Percentiles rank a stretch among this genome's conserved stretches.
Conservation (phyloP, 1,284 basidiomycete genomes). For the Sporisorium iseilematis-ciliati region DNA sequence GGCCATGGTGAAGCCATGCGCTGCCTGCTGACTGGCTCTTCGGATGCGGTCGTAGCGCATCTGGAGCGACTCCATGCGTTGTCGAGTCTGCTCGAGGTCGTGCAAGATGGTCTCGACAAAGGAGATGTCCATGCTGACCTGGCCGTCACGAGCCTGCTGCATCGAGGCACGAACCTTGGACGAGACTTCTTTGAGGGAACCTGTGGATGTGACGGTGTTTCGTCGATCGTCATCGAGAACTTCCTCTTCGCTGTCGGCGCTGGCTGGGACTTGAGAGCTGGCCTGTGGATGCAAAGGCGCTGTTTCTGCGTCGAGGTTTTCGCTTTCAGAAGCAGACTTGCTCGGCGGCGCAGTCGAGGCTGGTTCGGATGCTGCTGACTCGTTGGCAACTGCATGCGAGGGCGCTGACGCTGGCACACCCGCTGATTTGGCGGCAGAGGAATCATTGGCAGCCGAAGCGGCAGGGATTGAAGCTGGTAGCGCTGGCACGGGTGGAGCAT, state of each 20-base stretch:
- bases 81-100: constrained; percentile 78
- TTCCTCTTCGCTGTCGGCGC: constrained; percentile 32
- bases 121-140: constrained; percentile 78
- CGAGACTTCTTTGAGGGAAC: constrained; percentile 56
- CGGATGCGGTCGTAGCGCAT: constrained; percentile 84
- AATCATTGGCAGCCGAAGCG: not conserved
- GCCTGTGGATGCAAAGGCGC: not conserved
- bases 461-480: constrained; percentile 15
- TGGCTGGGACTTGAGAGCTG: not conserved
- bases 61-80: constrained; percentile 78
- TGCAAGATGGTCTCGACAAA: constrained; percentile 81
- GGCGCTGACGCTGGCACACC: not conserved
- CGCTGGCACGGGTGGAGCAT: constrained; percentile 30
- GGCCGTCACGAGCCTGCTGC: constrained; percentile 76
- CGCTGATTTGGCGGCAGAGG: not conserved
- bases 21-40: constrained; percentile 85
- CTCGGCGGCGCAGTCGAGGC: not conserved
- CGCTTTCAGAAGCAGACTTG: not conserved
- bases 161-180: constrained; percentile 76
- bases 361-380: not conserved
- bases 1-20: constrained; percentile 89
- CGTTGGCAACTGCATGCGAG: not conserved
- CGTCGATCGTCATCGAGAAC: constrained; percentile 28
- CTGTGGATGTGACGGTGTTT: constrained; percentile 3
- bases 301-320: constrained; percentile 1